Conservation (phyloP, 1,284 basidiomycete species). For the Ustilago bromivora region DNA sequence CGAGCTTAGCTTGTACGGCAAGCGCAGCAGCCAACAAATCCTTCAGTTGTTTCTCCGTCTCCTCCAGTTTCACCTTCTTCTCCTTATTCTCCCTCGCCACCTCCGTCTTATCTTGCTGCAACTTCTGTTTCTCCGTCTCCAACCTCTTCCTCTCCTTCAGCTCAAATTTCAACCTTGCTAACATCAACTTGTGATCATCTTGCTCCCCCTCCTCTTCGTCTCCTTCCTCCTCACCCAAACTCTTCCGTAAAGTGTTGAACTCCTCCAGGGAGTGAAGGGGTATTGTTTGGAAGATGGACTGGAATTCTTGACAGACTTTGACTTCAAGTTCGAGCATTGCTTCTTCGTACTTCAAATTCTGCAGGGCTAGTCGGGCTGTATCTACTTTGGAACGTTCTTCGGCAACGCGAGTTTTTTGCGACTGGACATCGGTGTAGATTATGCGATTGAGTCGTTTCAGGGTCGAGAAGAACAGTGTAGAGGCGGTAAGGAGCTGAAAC, state of each 20-base stretch:
- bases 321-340: constrained; percentile 49
- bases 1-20: constrained; percentile 28
- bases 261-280: constrained; percentile 33
- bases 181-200: constrained; percentile 43
- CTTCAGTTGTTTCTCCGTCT: constrained; percentile 36
- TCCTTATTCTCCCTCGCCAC: constrained; percentile 46
- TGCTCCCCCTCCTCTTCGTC: constrained; percentile 6
- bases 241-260: constrained; percentile 13
- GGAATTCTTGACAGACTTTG: constrained; percentile 43
- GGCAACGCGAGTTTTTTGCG: constrained; percentile 28
- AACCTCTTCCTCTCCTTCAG: constrained; percentile 39
- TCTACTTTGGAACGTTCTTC: constrained; percentile 45
- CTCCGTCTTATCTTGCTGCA: constrained; percentile 36
- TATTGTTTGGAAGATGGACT: constrained; percentile 51
- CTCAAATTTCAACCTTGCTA: constrained; percentile 39
- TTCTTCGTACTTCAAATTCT: constrained; percentile 53
- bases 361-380: constrained; percentile 28
- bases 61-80: constrained; percentile 44
- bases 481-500: constrained; percentile 24
- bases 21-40: constrained; percentile 24
- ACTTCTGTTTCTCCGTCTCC: constrained; percentile 32
- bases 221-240: constrained; percentile 1
- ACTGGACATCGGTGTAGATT: constrained; percentile 30
- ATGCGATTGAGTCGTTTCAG: constrained; percentile 36
- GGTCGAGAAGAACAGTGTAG: constrained; percentile 27